Conservation (phyloP, 192 early-diverging fungal genomes). For the Radiomyces spectabilis region DNA sequence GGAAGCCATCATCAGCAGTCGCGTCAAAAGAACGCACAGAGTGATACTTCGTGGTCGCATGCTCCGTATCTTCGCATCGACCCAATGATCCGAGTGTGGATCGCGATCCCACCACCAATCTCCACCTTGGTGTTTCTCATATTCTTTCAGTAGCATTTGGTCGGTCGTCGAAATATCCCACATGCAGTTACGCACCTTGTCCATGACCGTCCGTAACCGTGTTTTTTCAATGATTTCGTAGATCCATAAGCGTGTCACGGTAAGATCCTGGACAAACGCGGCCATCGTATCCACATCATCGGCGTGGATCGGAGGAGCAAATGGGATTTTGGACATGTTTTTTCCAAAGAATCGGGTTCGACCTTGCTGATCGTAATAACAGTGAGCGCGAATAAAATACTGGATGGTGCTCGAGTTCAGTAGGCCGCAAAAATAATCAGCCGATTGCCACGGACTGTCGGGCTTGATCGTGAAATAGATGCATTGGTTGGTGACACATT, state of each 20-base stretch:
- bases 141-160: not conserved
- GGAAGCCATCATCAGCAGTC: conserved; percentile 17
- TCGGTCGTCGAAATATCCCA: conserved; percentile 5
- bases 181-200: conserved; percentile 13
- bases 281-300: conserved; percentile 1
- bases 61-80: not conserved
- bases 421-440: conserved; percentile 34
- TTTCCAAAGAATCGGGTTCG: conserved; percentile 46
- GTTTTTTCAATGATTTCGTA: conserved; percentile 1
- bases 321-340: conserved; percentile 54
- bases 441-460: not conserved
- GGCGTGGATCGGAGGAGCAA: conserved; percentile 3
- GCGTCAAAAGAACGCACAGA: not conserved
- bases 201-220: not conserved
- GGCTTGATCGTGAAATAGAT: conserved; percentile 42
- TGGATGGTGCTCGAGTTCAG: conserved; percentile 46
- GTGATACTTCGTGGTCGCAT: not conserved
- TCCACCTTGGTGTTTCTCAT: not conserved
- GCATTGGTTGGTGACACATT: conserved; percentile 50
- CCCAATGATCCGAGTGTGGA: not conserved
- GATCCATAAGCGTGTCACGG: not conserved
- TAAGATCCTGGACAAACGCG: conserved; percentile 2
- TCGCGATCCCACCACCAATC: not conserved
- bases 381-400: conserved; percentile 35
- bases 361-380: conserved; percentile 51